phyloP scores from a whole-genome alignment of 306 rosid species.

The Prunus salicina region DNA sequence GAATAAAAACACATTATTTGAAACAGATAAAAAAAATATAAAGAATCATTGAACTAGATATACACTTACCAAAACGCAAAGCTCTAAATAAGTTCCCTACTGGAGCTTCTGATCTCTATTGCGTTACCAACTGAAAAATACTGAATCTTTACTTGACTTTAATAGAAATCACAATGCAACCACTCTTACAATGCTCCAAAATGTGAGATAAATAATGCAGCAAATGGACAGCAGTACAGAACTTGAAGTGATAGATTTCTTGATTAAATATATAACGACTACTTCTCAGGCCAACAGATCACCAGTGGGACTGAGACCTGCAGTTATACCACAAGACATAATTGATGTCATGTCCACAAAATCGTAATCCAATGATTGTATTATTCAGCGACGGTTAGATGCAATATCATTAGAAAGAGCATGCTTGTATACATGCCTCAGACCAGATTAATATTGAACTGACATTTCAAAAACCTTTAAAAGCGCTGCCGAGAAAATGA shows the following conservation, averaged over 20 bases:
- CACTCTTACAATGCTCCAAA: slow-evolving; percentile 63
- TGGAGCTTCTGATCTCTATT: slow-evolving; percentile 62
- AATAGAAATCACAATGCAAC: slow-evolving; percentile 55
- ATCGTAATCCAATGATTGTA: neutral
- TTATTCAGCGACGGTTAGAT: neutral
- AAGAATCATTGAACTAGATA: slow-evolving; percentile 18
- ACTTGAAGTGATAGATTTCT: slow-evolving; percentile 30
- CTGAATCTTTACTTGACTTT: slow-evolving; percentile 62
- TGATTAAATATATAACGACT: slow-evolving; percentile 39
- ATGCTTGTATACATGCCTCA: neutral
- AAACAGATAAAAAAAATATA: neutral
- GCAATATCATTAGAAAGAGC: neutral
- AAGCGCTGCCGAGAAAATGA: neutral
- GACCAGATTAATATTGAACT: neutral
- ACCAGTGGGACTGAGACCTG: slow-evolving; percentile 61
- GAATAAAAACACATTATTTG: neutral
- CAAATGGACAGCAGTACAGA: slow-evolving; percentile 29
- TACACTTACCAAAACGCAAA: slow-evolving; percentile 69
- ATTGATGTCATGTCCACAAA: slow-evolving; percentile 7
- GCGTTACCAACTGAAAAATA: slow-evolving; percentile 42
- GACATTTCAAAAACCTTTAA: neutral
- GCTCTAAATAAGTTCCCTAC: slow-evolving; percentile 65
- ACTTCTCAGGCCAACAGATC: slow-evolving; percentile 42
- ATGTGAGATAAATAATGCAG: slow-evolving; percentile 38
- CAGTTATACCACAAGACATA: slow-evolving; percentile 41